Evolutionary conservation across 805 yeast genomes (phyloP), one percentile per base, ranked within the genome.

Genomic region (Cyberlindnera galapagoensis): DNA sequence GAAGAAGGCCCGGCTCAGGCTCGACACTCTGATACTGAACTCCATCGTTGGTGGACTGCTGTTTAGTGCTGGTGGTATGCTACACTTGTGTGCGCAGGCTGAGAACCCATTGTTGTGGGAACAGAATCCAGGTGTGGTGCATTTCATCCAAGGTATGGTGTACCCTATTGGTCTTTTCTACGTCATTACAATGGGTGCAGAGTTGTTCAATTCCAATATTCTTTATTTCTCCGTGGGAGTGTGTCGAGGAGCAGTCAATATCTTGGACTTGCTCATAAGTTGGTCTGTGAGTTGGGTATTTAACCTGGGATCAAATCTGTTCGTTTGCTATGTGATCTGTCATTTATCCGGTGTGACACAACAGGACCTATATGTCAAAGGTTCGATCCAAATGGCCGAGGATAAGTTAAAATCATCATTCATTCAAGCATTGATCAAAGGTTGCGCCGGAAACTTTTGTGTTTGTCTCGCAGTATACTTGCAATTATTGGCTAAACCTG

Each of bases 401-500:
- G 60, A 59, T 22, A 57, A 65, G 24, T 70, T 73, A 31, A 41
- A 59, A 0, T 65, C 47, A 32, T 43, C 74, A 1, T 83, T 83
- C 49, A 68, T 71, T 35, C 66, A 82, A 46, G 79, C 80, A 1
- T 67, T 84, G 30, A 40, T 84, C n/a, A 78, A 73, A 46, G 84
- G 74, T 7, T 66, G 80, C 22, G 86, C 81, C 1, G 87, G 92
- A 20, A 84, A 84, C 54, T 83, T 82, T 49, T 79, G 67, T 46
- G 94, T 84, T 17, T 72, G 80, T 34, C 57, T 83, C 18, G 94
- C 87, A 2, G 76, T 82, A 7, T 83, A 80, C 56, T 57, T 83
- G 28, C 94, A 83, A 50, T 59, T 84, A 24, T 71, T 83, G 76
- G 82, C 81, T 6, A 80, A 79, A 49, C 94, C 94, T 0, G 49